phyloP scores from a whole-genome alignment of 1,284 basidiomycete species.

The Golubevia sp. region DNA sequence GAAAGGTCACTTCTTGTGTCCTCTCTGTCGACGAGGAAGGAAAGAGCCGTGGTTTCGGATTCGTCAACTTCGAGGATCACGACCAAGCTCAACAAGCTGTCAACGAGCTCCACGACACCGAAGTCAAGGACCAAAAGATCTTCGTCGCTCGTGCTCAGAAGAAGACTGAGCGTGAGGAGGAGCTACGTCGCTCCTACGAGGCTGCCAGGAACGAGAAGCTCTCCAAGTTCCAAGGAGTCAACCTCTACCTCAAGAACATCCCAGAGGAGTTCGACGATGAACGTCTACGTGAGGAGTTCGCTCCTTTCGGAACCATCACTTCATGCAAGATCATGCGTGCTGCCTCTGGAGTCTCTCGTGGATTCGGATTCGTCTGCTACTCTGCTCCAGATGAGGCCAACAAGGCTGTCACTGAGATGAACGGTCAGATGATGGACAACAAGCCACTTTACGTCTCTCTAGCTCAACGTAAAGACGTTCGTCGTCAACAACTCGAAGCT shows the following conservation, averaged over 20 bases:
- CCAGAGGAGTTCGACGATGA: slow-evolving; percentile 62
- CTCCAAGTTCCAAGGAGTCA: slow-evolving; percentile 98
- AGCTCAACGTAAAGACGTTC: slow-evolving; percentile 96
- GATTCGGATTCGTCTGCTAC: slow-evolving; percentile 99
- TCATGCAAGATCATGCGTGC: slow-evolving; percentile 98
- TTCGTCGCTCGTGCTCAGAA: slow-evolving; percentile 98
- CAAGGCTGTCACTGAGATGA: slow-evolving; percentile 99
- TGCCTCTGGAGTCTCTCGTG: slow-evolving; percentile 79
- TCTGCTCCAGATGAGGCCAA: slow-evolving; percentile 98
- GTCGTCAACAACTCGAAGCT: slow-evolving; percentile 96
- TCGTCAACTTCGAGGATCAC: slow-evolving; percentile 94
- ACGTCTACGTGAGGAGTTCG: slow-evolving; percentile 72
- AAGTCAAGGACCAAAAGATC: slow-evolving; percentile 84
- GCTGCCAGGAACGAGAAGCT: slow-evolving; percentile 94
- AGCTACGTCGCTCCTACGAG: slow-evolving; percentile 91
- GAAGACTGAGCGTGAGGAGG: slow-evolving; percentile 97
- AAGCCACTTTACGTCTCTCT: slow-evolving; percentile 99
- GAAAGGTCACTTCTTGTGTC: slow-evolving; percentile 87
- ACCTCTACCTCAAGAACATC: slow-evolving; percentile 97
- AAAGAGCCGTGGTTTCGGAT: slow-evolving; percentile 92
- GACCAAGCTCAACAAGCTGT: slow-evolving; percentile 90
- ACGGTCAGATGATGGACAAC: slow-evolving; percentile 99
- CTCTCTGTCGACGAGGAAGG: slow-evolving; percentile 76
- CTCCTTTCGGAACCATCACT: slow-evolving; percentile 94
- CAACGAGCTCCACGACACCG: slow-evolving; percentile 85